Evolutionary conservation across 1,284 basidiomycete species (phyloP).

Genomic region (Pisolithus thermaeus): DNA sequence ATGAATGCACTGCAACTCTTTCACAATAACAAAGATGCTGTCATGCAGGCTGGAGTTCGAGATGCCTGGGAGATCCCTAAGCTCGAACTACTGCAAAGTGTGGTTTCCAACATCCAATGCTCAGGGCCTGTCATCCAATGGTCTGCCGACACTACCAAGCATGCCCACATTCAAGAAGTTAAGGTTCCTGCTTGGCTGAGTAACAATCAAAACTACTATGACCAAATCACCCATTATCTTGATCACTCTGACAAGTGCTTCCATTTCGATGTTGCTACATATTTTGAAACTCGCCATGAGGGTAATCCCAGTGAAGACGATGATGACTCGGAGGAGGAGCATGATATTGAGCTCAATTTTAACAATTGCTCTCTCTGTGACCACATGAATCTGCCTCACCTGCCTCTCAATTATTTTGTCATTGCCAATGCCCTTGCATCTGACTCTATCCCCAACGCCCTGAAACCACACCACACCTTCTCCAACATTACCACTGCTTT

Average conservation of each 20-base stretch:
- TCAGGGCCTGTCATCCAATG: no score
- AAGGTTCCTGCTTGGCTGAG: no score
- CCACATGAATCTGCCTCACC: no score
- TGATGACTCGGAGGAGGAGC: neutral
- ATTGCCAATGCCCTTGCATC: neutral
- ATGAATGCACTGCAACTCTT: no score
- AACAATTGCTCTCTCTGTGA: neutral
- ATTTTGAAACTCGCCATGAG: neutral
- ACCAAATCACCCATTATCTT: constrained; percentile 1
- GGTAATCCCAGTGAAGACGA: neutral
- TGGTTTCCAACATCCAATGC: neutral
- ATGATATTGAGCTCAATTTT: constrained; percentile 1
- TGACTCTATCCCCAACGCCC: neutral
- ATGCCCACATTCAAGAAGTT: no score
- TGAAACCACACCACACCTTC: constrained; percentile 4
- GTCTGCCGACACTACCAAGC: no score
- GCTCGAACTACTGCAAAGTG: constrained; percentile 2
- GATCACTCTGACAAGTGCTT: constrained; percentile 6
- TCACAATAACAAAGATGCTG: neutral
- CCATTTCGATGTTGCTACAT: constrained; percentile 2
- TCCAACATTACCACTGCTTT: constrained; percentile 5
- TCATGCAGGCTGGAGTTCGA: neutral
- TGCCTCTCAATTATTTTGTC: no score
- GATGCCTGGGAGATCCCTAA: constrained; percentile 1
- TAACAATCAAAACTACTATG: neutral